A percentile compares a stretch with the other conserved stretches of the same genome.
These are phyloP conservation scores for Hyaloscypha variabilis DNA, from an alignment of 495 filamentous ascomycete genomes.

Conservation along the genomic window DNA sequence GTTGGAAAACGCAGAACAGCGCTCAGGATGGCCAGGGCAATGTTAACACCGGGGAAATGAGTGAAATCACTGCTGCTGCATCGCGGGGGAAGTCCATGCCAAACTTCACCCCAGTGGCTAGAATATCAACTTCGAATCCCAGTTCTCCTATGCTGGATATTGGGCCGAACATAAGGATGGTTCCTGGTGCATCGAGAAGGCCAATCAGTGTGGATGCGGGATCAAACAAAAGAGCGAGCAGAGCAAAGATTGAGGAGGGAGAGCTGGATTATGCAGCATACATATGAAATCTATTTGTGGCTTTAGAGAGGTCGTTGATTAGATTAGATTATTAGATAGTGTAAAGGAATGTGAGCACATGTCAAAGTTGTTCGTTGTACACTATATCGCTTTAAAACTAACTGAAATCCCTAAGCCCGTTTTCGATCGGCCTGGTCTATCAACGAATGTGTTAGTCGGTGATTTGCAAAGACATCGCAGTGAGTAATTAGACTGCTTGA, in stretches of 20 bases:
- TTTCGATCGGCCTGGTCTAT: background rate
- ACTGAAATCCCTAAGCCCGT: background rate
- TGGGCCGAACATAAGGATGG: conserved; percentile 17
- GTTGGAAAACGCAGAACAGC: conserved; percentile 24
- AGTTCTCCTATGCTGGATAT: conserved; percentile 5
- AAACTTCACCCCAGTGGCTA: background rate
- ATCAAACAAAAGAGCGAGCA: background rate
- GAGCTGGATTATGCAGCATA: conserved; percentile 19
- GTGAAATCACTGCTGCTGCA: background rate
- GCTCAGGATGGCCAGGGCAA: conserved; percentile 13
- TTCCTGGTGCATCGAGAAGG: conserved; percentile 10
- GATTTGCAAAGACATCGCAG: no score
- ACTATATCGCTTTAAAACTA: background rate
- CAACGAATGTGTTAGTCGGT: background rate
- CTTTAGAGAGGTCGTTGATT: background rate
- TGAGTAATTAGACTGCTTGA: background rate
- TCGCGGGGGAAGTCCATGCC: background rate
- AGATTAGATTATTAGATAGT: background rate
- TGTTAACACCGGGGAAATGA: background rate
- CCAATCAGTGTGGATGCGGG: conserved; percentile 22
- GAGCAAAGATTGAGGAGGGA: conserved; percentile 4
- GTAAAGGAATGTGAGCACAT: conserved; percentile 4
- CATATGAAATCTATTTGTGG: conserved; percentile 11
- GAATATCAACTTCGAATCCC: background rate
- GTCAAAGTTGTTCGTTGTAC: background rate